These are phyloP conservation scores for Cercophora sp. DNA, from an alignment of 495 filamentous ascomycete species.

Conservation along the genomic window DNA sequence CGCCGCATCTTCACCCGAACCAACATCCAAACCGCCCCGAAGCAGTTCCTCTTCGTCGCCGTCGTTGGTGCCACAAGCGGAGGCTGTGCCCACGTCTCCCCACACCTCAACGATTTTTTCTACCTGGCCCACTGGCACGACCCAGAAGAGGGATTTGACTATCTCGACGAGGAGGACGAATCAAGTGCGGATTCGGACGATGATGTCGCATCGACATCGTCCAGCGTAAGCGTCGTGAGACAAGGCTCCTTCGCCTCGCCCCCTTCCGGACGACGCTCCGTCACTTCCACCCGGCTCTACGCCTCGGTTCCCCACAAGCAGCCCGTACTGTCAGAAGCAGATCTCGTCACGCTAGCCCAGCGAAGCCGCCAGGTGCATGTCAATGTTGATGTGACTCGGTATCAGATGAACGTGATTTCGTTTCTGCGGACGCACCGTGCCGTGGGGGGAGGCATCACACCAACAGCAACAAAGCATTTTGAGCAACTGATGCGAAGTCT, in stretches of 20 bases:
- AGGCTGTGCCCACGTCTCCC: conserved; percentile 41
- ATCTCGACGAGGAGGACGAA: conserved; percentile 54
- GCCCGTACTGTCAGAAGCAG: conserved; percentile 28
- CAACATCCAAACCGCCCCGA: conserved; percentile 66
- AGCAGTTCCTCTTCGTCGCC: conserved; percentile 76
- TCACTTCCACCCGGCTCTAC: conserved; percentile 1
- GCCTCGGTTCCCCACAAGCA: background rate
- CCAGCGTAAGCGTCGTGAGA: conserved; percentile 32
- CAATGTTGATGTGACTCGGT: conserved; percentile 64
- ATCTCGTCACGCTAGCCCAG: conserved; percentile 36
- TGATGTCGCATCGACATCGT: conserved; percentile 23
- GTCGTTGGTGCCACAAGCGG: conserved; percentile 51
- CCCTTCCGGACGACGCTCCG: conserved; percentile 1
- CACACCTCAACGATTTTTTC: conserved; percentile 73
- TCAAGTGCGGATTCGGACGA: conserved; percentile 7
- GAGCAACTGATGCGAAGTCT: conserved; percentile 61
- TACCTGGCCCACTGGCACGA: conserved; percentile 87
- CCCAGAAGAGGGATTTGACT: conserved; percentile 64
- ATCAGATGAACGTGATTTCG: conserved; percentile 77
- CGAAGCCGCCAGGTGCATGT: conserved; percentile 26
- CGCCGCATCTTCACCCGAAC: conserved; percentile 71
- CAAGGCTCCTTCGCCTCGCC: conserved; percentile 9
- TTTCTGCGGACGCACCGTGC: conserved; percentile 85
- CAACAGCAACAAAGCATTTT: conserved; percentile 74
- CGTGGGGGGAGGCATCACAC: conserved; percentile 70